Evolutionary conservation across 495 filamentous ascomycete genomes (phyloP).

Genomic region (Podospora conica): DNA sequence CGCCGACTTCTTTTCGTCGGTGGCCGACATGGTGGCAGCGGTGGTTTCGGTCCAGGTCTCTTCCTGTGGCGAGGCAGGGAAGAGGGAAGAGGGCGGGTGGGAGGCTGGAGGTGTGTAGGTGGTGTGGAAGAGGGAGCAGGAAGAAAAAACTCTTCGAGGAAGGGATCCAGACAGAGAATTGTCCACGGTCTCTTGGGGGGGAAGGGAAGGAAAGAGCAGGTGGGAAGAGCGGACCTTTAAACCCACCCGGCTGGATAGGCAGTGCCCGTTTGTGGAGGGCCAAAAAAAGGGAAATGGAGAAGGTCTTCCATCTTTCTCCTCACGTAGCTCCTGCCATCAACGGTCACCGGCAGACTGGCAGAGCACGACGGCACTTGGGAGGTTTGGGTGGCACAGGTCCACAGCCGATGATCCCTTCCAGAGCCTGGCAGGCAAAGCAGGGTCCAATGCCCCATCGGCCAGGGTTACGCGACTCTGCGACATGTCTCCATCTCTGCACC

Average conservation of each 20-base stretch:
- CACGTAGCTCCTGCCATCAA: not conserved
- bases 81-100: not conserved
- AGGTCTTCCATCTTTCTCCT: not conserved
- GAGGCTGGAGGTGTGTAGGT: not conserved
- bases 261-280: not conserved
- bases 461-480: not conserved
- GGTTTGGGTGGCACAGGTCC: not conserved
- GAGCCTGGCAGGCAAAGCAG: too few relatives aligned
- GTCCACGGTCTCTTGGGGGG: not conserved
- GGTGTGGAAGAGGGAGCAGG: not conserved
- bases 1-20: not conserved
- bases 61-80: not conserved
- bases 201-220: not conserved
- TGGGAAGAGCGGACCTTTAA: not conserved
- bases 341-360: not conserved
- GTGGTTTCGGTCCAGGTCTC: not conserved
- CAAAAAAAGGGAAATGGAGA: not conserved
- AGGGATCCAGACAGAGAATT: not conserved
- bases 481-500: not conserved
- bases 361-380: not conserved
- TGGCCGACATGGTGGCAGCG: not conserved
- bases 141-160: not conserved
- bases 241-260: not conserved
- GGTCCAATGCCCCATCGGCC: too few relatives aligned
- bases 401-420: not conserved